These are phyloP conservation scores for Xanthoparmelia taractica DNA, from an alignment of 495 filamentous ascomycete species.

Conservation along the genomic window DNA sequence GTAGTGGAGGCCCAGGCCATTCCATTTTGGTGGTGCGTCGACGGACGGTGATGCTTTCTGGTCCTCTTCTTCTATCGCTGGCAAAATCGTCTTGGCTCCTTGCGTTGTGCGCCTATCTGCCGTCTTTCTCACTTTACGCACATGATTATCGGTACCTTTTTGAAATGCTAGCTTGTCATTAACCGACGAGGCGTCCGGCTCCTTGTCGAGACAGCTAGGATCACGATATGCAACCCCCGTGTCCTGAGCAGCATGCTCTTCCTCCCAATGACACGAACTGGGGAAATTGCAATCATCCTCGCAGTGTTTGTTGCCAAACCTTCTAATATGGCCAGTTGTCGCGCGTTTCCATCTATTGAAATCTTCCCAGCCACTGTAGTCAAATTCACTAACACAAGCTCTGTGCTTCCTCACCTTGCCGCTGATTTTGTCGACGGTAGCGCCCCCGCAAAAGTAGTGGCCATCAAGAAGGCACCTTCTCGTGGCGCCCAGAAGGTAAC, in stretches of 20 bases:
- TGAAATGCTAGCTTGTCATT: not conserved
- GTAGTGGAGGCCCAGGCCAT: conserved; percentile 7
- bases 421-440: conserved; percentile 25
- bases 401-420: conserved; percentile 29
- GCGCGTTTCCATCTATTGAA: conserved; percentile 33
- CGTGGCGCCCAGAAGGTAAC: conserved; percentile 37
- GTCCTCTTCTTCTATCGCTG: conserved; percentile 13
- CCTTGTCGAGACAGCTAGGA: conserved; percentile 7
- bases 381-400: conserved; percentile 40
- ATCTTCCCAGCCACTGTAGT: conserved; percentile 40
- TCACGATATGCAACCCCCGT: conserved; percentile 8
- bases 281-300: conserved; percentile 20
- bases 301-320: conserved; percentile 13
- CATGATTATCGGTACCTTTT: not conserved
- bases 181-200: not conserved
- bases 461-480: conserved; percentile 44
- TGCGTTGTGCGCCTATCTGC: conserved; percentile 14
- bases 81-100: conserved; percentile 5
- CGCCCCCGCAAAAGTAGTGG: conserved; percentile 43
- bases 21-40: not conserved
- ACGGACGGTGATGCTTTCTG: not conserved
- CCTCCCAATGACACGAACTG: conserved; percentile 23
- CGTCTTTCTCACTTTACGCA: conserved; percentile 8
- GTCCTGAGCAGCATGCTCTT: not conserved
- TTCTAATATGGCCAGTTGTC: not conserved